Base-by-base conservation (phyloP, 2,329 filamentous ascomycete species). In the Colletotrichum sp. region DNA sequence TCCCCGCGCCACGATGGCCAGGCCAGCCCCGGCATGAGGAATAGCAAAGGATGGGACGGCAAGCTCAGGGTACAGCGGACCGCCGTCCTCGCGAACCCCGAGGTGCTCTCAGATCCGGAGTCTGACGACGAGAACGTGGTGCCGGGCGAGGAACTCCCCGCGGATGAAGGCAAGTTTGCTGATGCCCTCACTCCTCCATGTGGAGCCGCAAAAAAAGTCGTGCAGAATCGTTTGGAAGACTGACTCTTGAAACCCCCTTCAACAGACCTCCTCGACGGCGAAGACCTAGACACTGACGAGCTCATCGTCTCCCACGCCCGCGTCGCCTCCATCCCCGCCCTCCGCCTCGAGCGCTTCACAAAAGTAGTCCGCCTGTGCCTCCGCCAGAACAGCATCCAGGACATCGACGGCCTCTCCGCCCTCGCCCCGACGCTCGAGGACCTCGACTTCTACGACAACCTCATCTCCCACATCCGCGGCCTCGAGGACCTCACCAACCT, bases 381-480 rank as follows among this genome's bases (percentile, higher is more conserved):
- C 25, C 95, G 97, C 65, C 96, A 99, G 84, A 99, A 99, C 84
- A 91, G 92, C 79, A 97, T 99, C 83, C 90, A 94, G 78, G 88
- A 92, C 65, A 95, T 99, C 83, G 92, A 95, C 34, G 93, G 96
- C 11, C 92, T 98, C 6, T 88, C 90, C 6, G 85, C 85, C 44
- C 86, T 98, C 69, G 92, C 92, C 39, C 83, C 87, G 3, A 95
- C 92, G 1, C 88, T 99, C 55, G 87, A 92, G 81, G 97, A 99
- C 76, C 90, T 99, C 67, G 97, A 99, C 81, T 90, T 99, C 76
- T 99, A 99, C 88, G 97, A 99, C 86, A 99, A 99, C 85, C 90
- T 98, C 22, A 96, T 99, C 80, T 92, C 93, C 13, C 96, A 98
- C 84, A 92, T 98, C 85, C 93, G 93, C 79, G 95, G 95, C 34